phyloP scores from a whole-genome alignment of 2,329 filamentous ascomycete genomes.

The Botrytis paeoniae region DNA sequence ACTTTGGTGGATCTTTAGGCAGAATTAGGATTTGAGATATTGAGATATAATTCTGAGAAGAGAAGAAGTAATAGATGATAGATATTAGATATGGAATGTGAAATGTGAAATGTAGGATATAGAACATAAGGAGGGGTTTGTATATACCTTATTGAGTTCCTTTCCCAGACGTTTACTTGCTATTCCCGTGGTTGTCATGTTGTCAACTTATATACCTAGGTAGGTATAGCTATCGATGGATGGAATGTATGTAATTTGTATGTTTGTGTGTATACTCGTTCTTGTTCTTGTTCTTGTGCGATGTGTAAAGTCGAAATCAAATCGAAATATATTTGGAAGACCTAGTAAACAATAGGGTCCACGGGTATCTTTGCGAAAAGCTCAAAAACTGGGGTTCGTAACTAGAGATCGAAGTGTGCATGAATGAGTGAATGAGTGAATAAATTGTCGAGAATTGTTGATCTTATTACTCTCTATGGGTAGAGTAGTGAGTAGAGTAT shows the following conservation, averaged over 20 bases:
- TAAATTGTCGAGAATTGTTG: background rate
- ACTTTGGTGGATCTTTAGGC: slow-evolving; percentile 34
- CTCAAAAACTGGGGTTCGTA: too few relatives aligned
- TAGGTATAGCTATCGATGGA: background rate
- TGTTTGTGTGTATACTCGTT: background rate
- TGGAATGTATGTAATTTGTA: background rate
- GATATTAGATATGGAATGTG: too few relatives aligned
- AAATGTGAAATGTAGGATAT: too few relatives aligned
- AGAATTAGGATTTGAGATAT: background rate
- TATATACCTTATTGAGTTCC: slow-evolving; percentile 54
- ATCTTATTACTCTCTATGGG: background rate
- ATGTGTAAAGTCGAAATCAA: background rate
- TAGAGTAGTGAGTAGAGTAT: background rate
- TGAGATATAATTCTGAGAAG: too few relatives aligned
- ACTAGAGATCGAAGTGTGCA: background rate
- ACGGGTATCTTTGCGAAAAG: background rate
- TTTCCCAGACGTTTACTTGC: slow-evolving; percentile 58
- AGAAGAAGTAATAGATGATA: too few relatives aligned
- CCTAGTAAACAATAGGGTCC: background rate
- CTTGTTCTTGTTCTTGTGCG: background rate
- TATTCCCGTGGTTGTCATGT: slow-evolving; percentile 26
- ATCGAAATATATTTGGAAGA: background rate
- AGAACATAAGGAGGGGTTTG: background rate
- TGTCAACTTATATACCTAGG: background rate
- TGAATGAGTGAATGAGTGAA: background rate